Evolutionary conservation across 164 flowering plant species (phyloP), one percentile per base, ranked within the genome.

Genomic region (Buxus sempervirens): DNA sequence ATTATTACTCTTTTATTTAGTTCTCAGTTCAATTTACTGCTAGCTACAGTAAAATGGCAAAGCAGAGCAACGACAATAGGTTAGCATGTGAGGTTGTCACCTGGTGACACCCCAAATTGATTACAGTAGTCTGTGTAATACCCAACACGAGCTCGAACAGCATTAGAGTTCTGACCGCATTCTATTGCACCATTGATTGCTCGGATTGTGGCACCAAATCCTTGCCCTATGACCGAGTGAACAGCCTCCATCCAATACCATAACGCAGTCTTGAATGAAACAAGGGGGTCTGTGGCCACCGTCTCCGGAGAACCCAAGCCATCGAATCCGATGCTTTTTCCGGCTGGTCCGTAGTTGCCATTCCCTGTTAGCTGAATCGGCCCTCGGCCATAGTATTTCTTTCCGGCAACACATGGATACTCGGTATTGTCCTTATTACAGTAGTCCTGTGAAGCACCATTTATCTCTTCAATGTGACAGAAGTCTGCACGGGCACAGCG

Each of bases 221-320:
- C 85, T 68, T 72, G 73, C 12, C 77, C 80, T 3, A 75, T 65
- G 53, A 48, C 48, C 0, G 64, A 54, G n/a, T 82, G 80, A 28
- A 69, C 73, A 19, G 74, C 67, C 55, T 72, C 72, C 79, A 69
- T 79, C 86, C 86, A 83, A 54, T 42, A 81, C 84, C 83, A 81
- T 38, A 81, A 54, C 4, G 79, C 82, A 0, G 83, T 63, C 72
- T 73, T 80, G 79, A 79, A 81, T 3, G 86, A 64, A 9, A 77
- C 26, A 1, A 65, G 49, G 0, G 71, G 51, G 45, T 80, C 72
- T 0, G 18, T 72, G 5, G 79, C 83, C 58, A 82, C 83, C 0
- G 68, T 78, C 58, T 78, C 83, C 4, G 83, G 83, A 18, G 27
- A 20, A 9, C 54, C 68, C 0, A 80, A 66, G 7, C 80, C 81